A percentile compares a stretch with the other conserved stretches of the same genome.
Conservation (phyloP, 805 yeast genomes). For the Barnettozyma sp. region DNA sequence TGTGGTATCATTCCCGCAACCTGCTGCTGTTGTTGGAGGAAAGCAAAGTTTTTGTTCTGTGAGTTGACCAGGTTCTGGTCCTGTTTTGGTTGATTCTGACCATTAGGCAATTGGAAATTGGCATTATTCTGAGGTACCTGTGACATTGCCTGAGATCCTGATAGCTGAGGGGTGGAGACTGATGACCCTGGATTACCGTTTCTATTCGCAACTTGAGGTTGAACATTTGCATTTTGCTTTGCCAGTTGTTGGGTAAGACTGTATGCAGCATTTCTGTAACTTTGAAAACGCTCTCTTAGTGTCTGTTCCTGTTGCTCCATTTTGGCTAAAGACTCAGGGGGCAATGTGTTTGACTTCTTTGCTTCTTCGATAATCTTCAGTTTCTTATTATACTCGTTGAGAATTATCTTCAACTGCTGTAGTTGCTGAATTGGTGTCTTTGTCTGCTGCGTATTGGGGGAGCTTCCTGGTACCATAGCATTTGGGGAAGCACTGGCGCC, state of each 20-base stretch:
- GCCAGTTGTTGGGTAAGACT: constrained; percentile 11
- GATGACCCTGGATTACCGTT: constrained; percentile 18
- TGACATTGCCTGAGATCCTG: constrained; percentile 4
- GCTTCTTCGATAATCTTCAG: constrained; percentile 44
- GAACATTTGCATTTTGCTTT: constrained; percentile 15
- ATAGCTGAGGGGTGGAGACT: constrained; percentile 7
- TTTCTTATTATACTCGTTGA: constrained; percentile 43
- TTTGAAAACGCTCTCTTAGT: constrained; percentile 39
- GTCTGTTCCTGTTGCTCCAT: constrained; percentile 45
- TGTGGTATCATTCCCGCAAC: neutral
- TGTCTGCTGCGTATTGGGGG: constrained; percentile 9
- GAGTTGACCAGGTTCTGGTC: constrained; percentile 2
- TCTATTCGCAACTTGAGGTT: constrained; percentile 14
- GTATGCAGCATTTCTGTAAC: constrained; percentile 44
- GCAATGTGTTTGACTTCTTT: constrained; percentile 36
- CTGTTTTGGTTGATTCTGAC: constrained; percentile 10
- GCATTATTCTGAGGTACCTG: constrained; percentile 3
- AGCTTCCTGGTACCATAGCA: constrained; percentile 12
- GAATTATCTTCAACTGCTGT: constrained; percentile 38
- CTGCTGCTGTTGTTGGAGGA: constrained; percentile 6
- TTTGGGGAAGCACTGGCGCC: constrained; percentile 16
- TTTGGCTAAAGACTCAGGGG: constrained; percentile 38
- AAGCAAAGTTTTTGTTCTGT: constrained; percentile 7
- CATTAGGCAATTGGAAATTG: constrained; percentile 4
- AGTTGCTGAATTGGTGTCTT: constrained; percentile 27